Base-by-base conservation (phyloP, 2,329 filamentous ascomycete genomes). In the Polytolypa hystricis region DNA sequence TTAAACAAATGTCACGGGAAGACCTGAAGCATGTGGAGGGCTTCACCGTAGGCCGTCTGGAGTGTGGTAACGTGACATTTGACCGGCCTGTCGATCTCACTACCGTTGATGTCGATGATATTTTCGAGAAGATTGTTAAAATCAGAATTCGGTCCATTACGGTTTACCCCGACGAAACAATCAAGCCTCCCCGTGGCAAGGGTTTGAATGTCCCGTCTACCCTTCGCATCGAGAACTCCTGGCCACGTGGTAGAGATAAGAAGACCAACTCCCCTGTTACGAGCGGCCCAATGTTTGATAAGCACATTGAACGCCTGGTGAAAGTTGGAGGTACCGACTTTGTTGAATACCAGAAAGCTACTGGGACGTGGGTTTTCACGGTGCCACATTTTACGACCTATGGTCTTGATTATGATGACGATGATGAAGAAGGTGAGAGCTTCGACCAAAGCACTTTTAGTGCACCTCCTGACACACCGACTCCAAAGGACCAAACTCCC, bases 311-410 rank as follows among this genome's bases (percentile, higher is more conserved):
- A 42, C 80, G 84, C 37, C 74, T 98, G 16, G 82, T 78, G 67
- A 76, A 73, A 40, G 85, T 95, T 25, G 65, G 67, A 6, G 80
- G 84, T 55, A 96, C 91, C 0, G 76, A 77, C 3, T 96, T 94
- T 50, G 69, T 87, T 49, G 70, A 71, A 50, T 98, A 95, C 58
- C 74, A 93, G 45, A 67, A 70, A 39, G 70, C 84, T 1, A 86
- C 78, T 35, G 91, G 89, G 35, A 73, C 83, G 31, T 98, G 93
- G 93, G 74, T 75, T 10, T 98, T 98, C 65, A 77, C 70, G 7
- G 91, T 98, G n/a, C 79, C 89, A 52, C 91, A 98, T 59, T 98
- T 93, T 58, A 96, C 89, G 1, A 94, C 86, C 1, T 98, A 98
- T 54, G 87, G 83, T 27, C 70, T 96, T 37, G 81, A 89, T 45